Conservation (phyloP, 805 yeast species). For the Hanseniaspora jakobsenii region DNA sequence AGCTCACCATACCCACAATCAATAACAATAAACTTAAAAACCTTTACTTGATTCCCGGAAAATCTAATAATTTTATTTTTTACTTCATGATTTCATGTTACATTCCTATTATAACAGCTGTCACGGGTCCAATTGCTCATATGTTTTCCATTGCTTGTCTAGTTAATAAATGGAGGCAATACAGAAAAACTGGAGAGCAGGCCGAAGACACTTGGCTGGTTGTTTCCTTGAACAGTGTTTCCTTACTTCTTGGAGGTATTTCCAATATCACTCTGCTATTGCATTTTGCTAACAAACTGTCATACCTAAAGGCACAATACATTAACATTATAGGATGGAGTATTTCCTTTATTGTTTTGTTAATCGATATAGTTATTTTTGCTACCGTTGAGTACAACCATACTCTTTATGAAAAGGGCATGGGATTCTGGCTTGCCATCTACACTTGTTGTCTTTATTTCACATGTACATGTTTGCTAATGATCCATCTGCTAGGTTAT, state of each 20-base stretch:
- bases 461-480: constrained; percentile 40
- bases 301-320: constrained; percentile 49
- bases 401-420: constrained; percentile 28
- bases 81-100: constrained; percentile 62
- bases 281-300: constrained; percentile 50
- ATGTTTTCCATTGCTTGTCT: constrained; percentile 61
- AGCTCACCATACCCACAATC: constrained; percentile 4
- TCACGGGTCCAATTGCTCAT: constrained; percentile 68
- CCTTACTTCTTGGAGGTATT: constrained; percentile 50
- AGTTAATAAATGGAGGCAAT: constrained; percentile 52
- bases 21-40: constrained; percentile 8
- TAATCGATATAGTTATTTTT: constrained; percentile 31
- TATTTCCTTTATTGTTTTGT: constrained; percentile 42
- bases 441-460: constrained; percentile 54
- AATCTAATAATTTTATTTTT: constrained; percentile 7
- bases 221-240: constrained; percentile 46
- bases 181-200: constrained; percentile 21
- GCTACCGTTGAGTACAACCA: constrained; percentile 20
- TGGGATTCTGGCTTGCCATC: constrained; percentile 72
- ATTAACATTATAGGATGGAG: constrained; percentile 57
- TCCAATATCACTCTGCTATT: constrained; percentile 60
- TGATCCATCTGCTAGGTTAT: constrained; percentile 54
- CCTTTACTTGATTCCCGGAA: constrained; percentile 10
- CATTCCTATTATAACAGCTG: constrained; percentile 65
- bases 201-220: constrained; percentile 34